Conservation (phyloP, 2,329 filamentous ascomycete genomes). For the Phoma herbarum region DNA sequence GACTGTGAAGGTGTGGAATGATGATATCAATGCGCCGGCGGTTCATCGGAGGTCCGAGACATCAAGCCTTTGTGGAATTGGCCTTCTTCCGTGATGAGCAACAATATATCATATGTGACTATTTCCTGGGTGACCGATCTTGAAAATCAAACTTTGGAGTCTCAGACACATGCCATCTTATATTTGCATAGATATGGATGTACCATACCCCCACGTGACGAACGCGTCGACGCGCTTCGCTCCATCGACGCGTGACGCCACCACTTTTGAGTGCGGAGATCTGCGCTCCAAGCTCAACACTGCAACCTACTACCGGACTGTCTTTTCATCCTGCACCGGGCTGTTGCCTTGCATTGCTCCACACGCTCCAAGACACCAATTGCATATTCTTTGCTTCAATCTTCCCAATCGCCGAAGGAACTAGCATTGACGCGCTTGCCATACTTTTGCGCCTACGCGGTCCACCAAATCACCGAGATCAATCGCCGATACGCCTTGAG, state of each 20-base stretch:
- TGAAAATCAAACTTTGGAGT: background rate
- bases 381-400: background rate
- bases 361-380: background rate
- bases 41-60: background rate
- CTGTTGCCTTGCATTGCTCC: background rate
- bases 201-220: constrained; percentile 6
- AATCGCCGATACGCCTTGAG: background rate
- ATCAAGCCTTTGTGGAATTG: background rate
- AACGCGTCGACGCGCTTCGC: constrained; percentile 17
- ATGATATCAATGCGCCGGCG: constrained; percentile 11
- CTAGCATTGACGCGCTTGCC: constrained; percentile 1
- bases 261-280: constrained; percentile 10
- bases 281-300: background rate
- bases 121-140: background rate
- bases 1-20: constrained; percentile 27
- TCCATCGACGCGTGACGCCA: constrained; percentile 19
- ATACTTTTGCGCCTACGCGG: constrained; percentile 1
- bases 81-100: background rate
- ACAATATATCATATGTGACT: background rate
- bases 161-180: background rate
- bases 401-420: background rate
- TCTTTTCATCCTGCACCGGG: background rate
- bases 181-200: background rate
- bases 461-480: background rate
- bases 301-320: constrained; percentile 1